Evolutionary conservation across 1,284 basidiomycete species (phyloP), one percentile per base, ranked within the genome.

Genomic region (Pseudozyma tsukubaensis): DNA sequence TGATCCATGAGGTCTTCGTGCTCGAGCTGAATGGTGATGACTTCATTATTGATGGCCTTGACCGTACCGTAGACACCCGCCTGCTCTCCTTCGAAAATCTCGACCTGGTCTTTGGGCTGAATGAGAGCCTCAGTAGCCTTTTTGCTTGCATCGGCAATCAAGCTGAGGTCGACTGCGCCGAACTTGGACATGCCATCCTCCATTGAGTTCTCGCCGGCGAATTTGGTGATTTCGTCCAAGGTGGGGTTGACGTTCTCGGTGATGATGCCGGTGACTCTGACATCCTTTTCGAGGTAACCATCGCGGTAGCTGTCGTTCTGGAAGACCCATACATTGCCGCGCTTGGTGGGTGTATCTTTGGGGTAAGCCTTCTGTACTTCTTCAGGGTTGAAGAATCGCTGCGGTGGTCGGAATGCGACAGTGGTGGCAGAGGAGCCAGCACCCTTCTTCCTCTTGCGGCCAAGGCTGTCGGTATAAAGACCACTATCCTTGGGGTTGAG

Each of bases 91-190:
- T 98, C 95, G 77, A 94, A 94, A 35, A 99, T 94, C 84, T 99
- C 96, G 57, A 99, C 91, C 77, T 96, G 93, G 85, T 99, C 96
- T 62, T 96, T 97, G 0, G 96, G 96, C 82, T 97, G 94, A n/a
- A 99, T 87, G 5, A 94, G 92, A 10, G 91, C 89, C 39, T 94
- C 91, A 8, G 92, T 92, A 2, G 92, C 92, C 83, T 93, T 94
- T 50, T 91, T 88, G 9, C 93, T 92, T 1, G 93, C 92, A 82
- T 94, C 93, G 0, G 94, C 93, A 67, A 97, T 94, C 63, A 92
- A 89, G 21, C 91, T 91, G 42, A 94, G 86, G 82, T 94, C 91
- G 44, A 94, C 89, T 44, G 72, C 78, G 50, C 73, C 76, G 18
- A 78, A 48, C 59, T 81, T 81, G 66, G 73, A 54, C 39, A 59